Percentiles rank a stretch among this genome's conserved stretches.
Conservation (phyloP, 169 alveolate genomes). For the Plasmodium malariae region DNA sequence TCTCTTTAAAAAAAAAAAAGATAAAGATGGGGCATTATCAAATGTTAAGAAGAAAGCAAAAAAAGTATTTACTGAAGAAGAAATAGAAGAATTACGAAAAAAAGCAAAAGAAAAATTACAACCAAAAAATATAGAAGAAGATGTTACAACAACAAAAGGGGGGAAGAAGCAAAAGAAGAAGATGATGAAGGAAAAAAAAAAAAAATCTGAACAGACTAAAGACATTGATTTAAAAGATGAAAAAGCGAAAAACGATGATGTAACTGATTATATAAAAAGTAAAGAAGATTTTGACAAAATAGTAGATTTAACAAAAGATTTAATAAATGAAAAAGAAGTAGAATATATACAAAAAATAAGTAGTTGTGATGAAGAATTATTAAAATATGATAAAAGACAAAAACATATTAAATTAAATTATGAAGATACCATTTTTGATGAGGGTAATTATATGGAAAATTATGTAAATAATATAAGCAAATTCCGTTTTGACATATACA, state of each 20-base stretch:
- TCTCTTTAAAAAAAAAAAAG: constrained; percentile 52
- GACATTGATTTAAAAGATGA: neutral
- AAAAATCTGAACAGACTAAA: neutral
- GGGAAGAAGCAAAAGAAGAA: constrained; percentile 2
- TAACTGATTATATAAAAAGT: constrained; percentile 16
- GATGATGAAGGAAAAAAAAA: constrained; percentile 1
- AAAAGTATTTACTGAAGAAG: constrained; percentile 63
- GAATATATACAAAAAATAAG: constrained; percentile 54
- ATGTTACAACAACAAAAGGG: constrained; percentile 14
- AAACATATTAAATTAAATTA: constrained; percentile 38
- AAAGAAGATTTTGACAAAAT: constrained; percentile 68
- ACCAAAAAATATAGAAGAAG: constrained; percentile 20
- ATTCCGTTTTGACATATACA: constrained; percentile 63
- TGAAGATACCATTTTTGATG: constrained; percentile 72
- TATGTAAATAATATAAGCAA: constrained; percentile 69
- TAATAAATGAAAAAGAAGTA: constrained; percentile 55
- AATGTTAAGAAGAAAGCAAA: constrained; percentile 48
- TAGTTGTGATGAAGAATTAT: constrained; percentile 49
- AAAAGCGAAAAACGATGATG: neutral
- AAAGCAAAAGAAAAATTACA: constrained; percentile 67
- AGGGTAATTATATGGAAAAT: constrained; percentile 58
- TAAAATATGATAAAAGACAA: constrained; percentile 67
- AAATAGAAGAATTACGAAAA: constrained; percentile 54
- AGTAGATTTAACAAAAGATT: constrained; percentile 25
- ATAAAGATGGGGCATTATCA: constrained; percentile 14